Percentiles rank a stretch among this genome's conserved stretches.
phyloP scores from a whole-genome alignment of 208 protist genomes.

The Acanthamoeba triangularis region DNA sequence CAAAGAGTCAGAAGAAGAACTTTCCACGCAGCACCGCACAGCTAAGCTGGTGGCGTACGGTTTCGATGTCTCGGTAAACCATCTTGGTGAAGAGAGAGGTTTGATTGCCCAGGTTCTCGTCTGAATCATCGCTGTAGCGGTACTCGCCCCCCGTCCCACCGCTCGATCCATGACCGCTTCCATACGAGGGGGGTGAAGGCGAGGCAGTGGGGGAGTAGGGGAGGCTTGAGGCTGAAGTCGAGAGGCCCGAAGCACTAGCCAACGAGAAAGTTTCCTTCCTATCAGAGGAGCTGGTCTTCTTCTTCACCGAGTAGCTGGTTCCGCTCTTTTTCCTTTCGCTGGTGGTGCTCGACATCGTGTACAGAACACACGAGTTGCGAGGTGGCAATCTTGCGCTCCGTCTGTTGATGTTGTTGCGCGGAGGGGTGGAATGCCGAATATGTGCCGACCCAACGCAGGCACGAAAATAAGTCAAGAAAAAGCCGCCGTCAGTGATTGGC shows the following conservation, averaged over 20 bases:
- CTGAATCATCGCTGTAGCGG: background rate
- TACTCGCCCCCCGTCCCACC: background rate
- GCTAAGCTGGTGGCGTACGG: background rate
- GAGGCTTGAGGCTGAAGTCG: background rate
- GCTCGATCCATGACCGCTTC: background rate
- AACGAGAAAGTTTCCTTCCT: background rate
- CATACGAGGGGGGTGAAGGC: background rate
- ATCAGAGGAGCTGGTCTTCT: background rate
- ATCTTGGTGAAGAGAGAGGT: constrained; percentile 46
- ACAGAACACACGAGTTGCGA: background rate
- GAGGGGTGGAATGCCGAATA: too few relatives aligned
- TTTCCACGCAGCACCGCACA: background rate
- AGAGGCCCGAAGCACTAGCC: background rate
- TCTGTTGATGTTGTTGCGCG: background rate
- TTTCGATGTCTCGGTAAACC: constrained; percentile 56
- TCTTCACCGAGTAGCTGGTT: background rate
- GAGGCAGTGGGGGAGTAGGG: background rate
- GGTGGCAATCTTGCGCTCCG: background rate
- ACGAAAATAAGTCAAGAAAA: background rate
- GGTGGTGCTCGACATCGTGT: background rate
- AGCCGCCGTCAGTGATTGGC: background rate
- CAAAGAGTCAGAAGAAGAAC: background rate
- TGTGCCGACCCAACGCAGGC: too few relatives aligned
- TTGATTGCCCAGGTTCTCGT: background rate
- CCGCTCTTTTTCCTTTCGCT: background rate